Conservation (phyloP, 495 filamentous ascomycete genomes). For the Aspergillus diversus region DNA sequence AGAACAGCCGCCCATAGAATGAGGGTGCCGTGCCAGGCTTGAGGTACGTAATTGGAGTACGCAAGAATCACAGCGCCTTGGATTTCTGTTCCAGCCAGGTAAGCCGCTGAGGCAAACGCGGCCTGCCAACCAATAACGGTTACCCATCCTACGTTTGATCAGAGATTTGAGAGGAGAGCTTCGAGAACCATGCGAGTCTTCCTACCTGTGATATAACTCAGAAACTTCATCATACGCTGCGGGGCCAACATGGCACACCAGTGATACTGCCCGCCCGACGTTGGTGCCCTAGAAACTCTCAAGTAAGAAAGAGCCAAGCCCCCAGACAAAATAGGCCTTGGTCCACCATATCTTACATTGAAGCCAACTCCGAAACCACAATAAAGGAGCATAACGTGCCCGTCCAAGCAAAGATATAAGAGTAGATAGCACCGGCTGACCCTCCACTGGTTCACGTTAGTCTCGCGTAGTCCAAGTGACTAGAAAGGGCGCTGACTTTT, state of each 20-base stretch:
- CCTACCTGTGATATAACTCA: constrained; percentile 53
- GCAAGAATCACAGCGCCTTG: constrained; percentile 45
- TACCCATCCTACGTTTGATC: constrained; percentile 43
- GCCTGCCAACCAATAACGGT: constrained; percentile 52
- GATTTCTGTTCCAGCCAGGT: constrained; percentile 44
- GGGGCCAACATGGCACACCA: constrained; percentile 58
- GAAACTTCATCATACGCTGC: constrained; percentile 36
- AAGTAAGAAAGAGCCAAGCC: neutral
- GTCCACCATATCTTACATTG: constrained; percentile 34
- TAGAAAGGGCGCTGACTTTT: constrained; percentile 29
- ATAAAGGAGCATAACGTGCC: constrained; percentile 36
- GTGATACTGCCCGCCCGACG: constrained; percentile 56
- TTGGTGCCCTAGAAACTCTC: constrained; percentile 45
- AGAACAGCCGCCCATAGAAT: constrained; percentile 45
- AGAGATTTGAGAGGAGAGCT: neutral
- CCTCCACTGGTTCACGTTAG: constrained; percentile 42
- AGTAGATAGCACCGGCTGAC: constrained; percentile 55
- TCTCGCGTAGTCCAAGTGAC: neutral
- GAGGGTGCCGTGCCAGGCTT: constrained; percentile 48
- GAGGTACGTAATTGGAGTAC: constrained; percentile 36
- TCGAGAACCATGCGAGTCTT: neutral
- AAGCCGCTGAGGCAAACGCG: constrained; percentile 43
- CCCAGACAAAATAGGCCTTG: neutral
- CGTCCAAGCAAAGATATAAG: constrained; percentile 53
- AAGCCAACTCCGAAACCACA: constrained; percentile 45